Evolutionary conservation across 345 rosid genomes (phyloP).

Genomic region (Eucalyptus polyanthemos): DNA sequence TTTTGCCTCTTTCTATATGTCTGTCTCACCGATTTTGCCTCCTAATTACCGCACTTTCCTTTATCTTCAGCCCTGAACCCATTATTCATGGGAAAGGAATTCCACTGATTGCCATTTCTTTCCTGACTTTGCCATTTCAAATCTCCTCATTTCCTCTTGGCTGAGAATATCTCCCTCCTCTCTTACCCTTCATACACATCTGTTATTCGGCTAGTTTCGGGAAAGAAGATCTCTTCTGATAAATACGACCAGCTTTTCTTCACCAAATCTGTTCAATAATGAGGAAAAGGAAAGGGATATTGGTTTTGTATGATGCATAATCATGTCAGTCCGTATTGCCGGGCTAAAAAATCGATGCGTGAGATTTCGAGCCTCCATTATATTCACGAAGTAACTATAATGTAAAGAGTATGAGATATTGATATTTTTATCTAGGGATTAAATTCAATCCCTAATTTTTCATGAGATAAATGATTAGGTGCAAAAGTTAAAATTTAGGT

Average conservation of each 20-base stretch:
- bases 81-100: not conserved
- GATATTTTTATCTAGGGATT: not conserved
- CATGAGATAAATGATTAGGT: not conserved
- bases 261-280: not conserved
- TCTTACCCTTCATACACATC: not conserved
- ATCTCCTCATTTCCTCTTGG: not conserved
- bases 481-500: not conserved
- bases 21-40: not conserved
- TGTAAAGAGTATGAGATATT: not conserved
- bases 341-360: not conserved
- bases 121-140: not conserved
- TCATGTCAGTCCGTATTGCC: not conserved
- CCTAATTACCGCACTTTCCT: not conserved
- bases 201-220: not conserved
- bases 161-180: not conserved
- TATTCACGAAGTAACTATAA: not conserved
- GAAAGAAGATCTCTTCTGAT: not conserved
- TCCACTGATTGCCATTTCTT: not conserved
- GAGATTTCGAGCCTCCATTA: not conserved
- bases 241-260: not conserved
- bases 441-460: not conserved
- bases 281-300: not conserved
- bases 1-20: not conserved
- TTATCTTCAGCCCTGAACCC: not conserved
- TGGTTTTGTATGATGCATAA: not conserved